phyloP scores from a whole-genome alignment of 257 asterid genomes.

The Nicotiana otophora region DNA sequence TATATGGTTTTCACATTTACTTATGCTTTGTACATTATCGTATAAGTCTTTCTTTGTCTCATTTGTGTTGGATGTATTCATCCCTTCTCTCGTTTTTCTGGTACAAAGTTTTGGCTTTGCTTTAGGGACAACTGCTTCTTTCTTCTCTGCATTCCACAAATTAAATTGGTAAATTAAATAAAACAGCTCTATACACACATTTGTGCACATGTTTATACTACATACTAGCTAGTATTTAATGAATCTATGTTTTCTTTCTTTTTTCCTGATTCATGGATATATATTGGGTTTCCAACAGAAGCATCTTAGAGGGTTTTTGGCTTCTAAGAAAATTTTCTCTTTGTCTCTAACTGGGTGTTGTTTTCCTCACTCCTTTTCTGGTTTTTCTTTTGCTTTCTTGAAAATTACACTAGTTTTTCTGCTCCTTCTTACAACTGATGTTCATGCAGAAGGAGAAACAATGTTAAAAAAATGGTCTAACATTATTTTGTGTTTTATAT shows the following conservation, averaged over 20 bases:
- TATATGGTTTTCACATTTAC: conserved; percentile 63
- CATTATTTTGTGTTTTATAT: neutral
- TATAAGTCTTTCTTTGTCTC: conserved; percentile 38
- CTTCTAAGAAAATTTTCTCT: conserved; percentile 26
- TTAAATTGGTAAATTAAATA: conserved; percentile 52
- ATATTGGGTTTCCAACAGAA: conserved; percentile 46
- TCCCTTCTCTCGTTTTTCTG: conserved; percentile 36
- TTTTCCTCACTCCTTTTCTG: conserved; percentile 20
- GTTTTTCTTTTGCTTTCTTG: conserved; percentile 2
- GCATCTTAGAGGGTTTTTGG: conserved; percentile 32
- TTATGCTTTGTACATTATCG: conserved; percentile 30
- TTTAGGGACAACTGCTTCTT: conserved; percentile 66
- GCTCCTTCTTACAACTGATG: neutral
- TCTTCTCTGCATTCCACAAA: conserved; percentile 63
- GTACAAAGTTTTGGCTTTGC: conserved; percentile 52
- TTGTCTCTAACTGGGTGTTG: conserved; percentile 44
- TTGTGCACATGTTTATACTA: conserved; percentile 33
- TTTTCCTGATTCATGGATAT: conserved; percentile 27
- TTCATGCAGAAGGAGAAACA: conserved; percentile 9
- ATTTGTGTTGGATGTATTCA: conserved; percentile 60
- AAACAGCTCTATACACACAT: neutral
- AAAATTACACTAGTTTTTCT: neutral
- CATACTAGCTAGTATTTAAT: neutral
- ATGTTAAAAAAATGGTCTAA: neutral
- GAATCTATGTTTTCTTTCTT: conserved; percentile 26